These are phyloP conservation scores for Zychaea mexicana DNA, from an alignment of 371 early-diverging fungal species.

Conservation along the genomic window DNA sequence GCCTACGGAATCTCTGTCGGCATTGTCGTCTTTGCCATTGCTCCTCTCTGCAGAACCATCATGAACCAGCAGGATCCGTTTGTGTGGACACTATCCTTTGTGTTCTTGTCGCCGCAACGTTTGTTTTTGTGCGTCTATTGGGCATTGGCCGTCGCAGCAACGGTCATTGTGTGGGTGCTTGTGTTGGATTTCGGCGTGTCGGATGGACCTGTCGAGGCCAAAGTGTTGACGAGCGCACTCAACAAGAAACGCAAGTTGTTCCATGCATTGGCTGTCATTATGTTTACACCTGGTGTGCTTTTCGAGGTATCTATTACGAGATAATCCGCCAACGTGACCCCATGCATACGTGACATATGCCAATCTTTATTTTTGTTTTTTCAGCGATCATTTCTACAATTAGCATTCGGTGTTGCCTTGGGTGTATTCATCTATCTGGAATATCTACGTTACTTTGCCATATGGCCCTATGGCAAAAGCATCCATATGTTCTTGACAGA, in stretches of 20 bases:
- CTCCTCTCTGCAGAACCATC: slow-evolving; percentile 47
- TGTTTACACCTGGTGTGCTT: slow-evolving; percentile 86
- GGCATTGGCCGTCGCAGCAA: slow-evolving; percentile 53
- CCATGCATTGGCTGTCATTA: slow-evolving; percentile 79
- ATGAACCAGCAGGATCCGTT: slow-evolving; percentile 57
- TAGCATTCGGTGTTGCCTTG: slow-evolving; percentile 83
- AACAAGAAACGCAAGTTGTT: slow-evolving; percentile 84
- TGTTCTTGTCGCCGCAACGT: slow-evolving; percentile 46
- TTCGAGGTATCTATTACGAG: slow-evolving; percentile 64
- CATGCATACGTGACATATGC: slow-evolving; percentile 11
- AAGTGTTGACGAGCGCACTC: slow-evolving; percentile 50
- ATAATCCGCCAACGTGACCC: too few species aligned
- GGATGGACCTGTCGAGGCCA: slow-evolving; percentile 19
- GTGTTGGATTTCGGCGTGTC: slow-evolving; percentile 45
- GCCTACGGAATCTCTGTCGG: slow-evolving; percentile 44
- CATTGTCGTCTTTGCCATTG: slow-evolving; percentile 46
- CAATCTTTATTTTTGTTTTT: slow-evolving; percentile 39
- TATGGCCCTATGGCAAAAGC: slow-evolving; percentile 71
- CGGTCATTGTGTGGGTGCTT: slow-evolving; percentile 59
- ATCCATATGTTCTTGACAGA: slow-evolving; percentile 73
- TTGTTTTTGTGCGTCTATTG: slow-evolving; percentile 62
- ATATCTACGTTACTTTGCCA: slow-evolving; percentile 74
- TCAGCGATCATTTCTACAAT: slow-evolving; percentile 74
- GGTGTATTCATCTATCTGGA: slow-evolving; percentile 75
- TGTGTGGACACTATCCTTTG: slow-evolving; percentile 59